Base-by-base conservation (phyloP, 2,329 filamentous ascomycete genomes). In the Arachnomyces sp. region DNA sequence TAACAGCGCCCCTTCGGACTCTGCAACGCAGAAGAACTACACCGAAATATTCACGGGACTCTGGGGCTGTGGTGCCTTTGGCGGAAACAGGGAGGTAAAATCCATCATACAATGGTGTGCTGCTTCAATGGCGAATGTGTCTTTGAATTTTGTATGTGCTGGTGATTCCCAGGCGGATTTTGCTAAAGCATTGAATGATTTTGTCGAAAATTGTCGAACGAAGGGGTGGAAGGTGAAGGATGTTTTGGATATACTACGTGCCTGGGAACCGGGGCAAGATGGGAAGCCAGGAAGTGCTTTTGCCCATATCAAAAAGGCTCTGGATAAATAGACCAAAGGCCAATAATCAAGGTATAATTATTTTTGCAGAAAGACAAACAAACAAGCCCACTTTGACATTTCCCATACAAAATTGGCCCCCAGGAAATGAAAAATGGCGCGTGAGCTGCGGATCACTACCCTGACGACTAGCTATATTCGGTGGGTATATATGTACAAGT, bases 41-140 rank as follows among this genome's bases (percentile, higher is more conserved):
- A 34, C 28, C 3, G 36, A 29, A 16, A 40, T 48, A 12, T 33
- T 42, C 25, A 48, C 40, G 15, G 35, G 47, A 5, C 36, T 44
- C 30, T 46, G 47, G 45, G 43, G 43, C 2, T 48, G 47, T 35
- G 38, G 41, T 11, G 33, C 38, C 11, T 44, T 47, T 14, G 38
- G 47, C 28, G 47, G 47, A 17, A 44, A 45, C 31, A 36, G 32
- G 15, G 18, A 44, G 15, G 34, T 31, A 21, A 43, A 47, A 36
- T 21, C 40, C 5, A 16, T 43, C n/a, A 36, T 50, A 29, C 39
- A 44, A 16, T 48, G 41, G 41, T 39, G 38, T 30, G 45, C 39
- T 15, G 45, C 47, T 11, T 48, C 38, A 12, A 39, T 46, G 34
- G 45, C 39, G 7, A 33, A 34, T 9, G 41, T 41, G 16, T 33